Evolutionary conservation across 352 stramenopile species (phyloP).

Genomic region (Stramenopiles sp.): DNA sequence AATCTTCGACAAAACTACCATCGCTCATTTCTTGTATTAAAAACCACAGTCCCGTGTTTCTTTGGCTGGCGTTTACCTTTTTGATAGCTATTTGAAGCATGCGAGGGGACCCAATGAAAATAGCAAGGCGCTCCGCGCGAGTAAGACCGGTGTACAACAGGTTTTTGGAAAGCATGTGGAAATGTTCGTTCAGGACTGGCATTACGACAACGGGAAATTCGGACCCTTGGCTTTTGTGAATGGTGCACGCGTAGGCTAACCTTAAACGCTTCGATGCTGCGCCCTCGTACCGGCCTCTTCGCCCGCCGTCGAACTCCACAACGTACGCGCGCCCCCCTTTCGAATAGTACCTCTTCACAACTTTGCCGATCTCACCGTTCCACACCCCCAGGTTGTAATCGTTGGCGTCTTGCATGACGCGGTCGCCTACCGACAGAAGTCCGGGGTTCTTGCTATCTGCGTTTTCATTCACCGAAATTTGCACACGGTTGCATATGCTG

Average conservation of each 20-base stretch:
- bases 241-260: slow-evolving; percentile 21
- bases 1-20: no score
- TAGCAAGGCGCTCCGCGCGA: slow-evolving; percentile 16
- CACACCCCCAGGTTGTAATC: slow-evolving; percentile 21
- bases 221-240: slow-evolving; percentile 21
- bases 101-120: slow-evolving; percentile 20
- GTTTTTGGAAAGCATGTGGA: slow-evolving; percentile 15
- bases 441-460: not conserved
- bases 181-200: slow-evolving; percentile 16
- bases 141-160: slow-evolving; percentile 21
- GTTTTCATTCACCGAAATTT: slow-evolving; percentile 16
- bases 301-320: not conserved
- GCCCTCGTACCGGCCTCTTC: not conserved
- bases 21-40: no score
- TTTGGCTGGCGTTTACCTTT: no score
- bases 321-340: not conserved
- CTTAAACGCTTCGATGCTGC: slow-evolving; percentile 11
- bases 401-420: slow-evolving; percentile 21
- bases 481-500: slow-evolving; percentile 7
- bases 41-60: no score
- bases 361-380: slow-evolving; percentile 20
- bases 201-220: slow-evolving; percentile 21
- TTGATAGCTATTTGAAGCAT: no score
- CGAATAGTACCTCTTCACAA: slow-evolving; percentile 10
- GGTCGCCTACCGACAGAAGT: slow-evolving; percentile 14